Percentiles rank a stretch among this genome's conserved stretches.
Evolutionary conservation across 2,329 filamentous ascomycete species (phyloP).

Genomic region (Incumbomyces delicatus): DNA sequence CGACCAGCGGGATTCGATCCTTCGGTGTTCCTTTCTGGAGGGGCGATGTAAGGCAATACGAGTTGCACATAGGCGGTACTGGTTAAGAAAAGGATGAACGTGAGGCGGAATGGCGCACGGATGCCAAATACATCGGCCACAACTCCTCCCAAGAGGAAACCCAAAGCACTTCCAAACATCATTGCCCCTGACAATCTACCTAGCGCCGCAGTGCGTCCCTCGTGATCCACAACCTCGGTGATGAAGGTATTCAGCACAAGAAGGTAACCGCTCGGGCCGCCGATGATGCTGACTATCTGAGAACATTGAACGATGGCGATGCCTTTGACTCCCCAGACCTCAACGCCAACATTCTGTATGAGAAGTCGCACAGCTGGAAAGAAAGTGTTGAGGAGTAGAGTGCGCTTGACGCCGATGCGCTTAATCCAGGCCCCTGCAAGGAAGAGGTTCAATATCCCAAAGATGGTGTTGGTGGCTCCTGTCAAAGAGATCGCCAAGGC

Average conservation of each 20-base stretch:
- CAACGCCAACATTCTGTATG: conserved; percentile 56
- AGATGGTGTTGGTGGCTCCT: conserved; percentile 58
- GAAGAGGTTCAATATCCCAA: conserved; percentile 58
- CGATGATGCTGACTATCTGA: conserved; percentile 58
- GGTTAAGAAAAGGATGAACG: conserved; percentile 46
- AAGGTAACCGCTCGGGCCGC: conserved; percentile 60
- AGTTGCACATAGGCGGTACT: conserved; percentile 33
- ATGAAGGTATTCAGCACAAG: conserved; percentile 60
- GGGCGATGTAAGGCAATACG: conserved; percentile 41
- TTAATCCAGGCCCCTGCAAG: conserved; percentile 59
- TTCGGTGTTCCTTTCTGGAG: conserved; percentile 16
- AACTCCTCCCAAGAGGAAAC: conserved; percentile 55
- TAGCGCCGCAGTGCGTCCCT: conserved; percentile 53
- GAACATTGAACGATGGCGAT: conserved; percentile 59
- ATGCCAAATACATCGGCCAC: conserved; percentile 56
- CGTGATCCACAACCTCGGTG: conserved; percentile 52
- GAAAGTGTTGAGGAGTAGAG: conserved; percentile 53
- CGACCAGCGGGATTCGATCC: conserved; percentile 8
- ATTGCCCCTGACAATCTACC: conserved; percentile 57
- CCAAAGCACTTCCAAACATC: conserved; percentile 57
- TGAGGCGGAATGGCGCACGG: conserved; percentile 54
- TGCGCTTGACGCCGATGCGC: conserved; percentile 51
- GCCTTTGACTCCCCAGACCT: conserved; percentile 50
- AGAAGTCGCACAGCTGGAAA: conserved; percentile 55
- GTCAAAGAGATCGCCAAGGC: conserved; percentile 56